Evolutionary conservation across 805 yeast species (phyloP).

Genomic region (Blastobotrys terrestris): DNA sequence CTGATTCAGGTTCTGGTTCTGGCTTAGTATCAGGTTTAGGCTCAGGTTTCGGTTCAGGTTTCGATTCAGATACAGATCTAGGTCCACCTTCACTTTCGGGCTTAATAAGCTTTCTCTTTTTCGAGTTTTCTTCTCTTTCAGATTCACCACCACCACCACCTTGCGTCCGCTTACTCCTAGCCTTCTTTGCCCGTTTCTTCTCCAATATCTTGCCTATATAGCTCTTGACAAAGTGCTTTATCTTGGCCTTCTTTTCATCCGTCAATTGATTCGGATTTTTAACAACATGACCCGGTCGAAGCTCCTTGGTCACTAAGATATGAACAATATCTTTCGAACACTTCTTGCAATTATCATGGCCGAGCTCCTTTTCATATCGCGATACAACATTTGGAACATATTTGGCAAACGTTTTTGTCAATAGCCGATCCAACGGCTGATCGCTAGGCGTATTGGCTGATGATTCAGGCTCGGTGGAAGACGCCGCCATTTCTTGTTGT

Average conservation of each 20-base stretch:
- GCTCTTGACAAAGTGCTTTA: constrained; percentile 52
- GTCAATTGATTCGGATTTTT: constrained; percentile 49
- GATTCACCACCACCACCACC: no score
- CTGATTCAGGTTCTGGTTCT: not conserved
- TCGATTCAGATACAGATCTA: no score
- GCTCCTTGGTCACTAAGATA: constrained; percentile 61
- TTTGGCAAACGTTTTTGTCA: constrained; percentile 49
- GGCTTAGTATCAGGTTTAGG: not conserved
- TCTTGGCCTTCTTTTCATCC: constrained; percentile 60
- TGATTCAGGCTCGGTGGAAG: constrained; percentile 16
- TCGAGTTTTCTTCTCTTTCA: not conserved
- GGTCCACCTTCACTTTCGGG: not conserved
- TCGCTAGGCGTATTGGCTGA: not conserved
- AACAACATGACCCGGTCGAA: constrained; percentile 31
- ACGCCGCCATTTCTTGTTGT: constrained; percentile 17
- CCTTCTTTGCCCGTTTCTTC: constrained; percentile 9
- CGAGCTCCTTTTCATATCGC: constrained; percentile 58
- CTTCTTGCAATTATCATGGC: constrained; percentile 62
- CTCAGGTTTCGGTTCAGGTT: not conserved
- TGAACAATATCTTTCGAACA: constrained; percentile 77
- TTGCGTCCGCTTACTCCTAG: constrained; percentile 6
- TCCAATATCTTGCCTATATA: constrained; percentile 19
- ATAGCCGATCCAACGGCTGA: not conserved
- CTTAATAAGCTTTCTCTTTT: not conserved
- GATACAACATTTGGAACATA: constrained; percentile 75